Percentiles rank a stretch among this genome's conserved stretches.
phyloP scores from a whole-genome alignment of 1,284 basidiomycete species.

The Cystobasidiaceae sp. region DNA sequence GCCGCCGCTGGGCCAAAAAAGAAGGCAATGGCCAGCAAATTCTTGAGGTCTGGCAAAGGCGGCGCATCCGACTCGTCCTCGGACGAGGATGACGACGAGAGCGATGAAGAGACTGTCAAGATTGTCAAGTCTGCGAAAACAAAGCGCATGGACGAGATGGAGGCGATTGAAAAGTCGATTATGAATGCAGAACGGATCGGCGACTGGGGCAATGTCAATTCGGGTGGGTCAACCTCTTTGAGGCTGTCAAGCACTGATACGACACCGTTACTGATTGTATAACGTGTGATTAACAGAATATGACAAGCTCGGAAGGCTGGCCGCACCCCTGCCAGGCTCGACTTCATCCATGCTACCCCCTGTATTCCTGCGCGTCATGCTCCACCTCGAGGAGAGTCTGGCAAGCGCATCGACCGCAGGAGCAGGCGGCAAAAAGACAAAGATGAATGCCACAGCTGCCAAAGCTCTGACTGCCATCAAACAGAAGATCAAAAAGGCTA shows the following conservation, averaged over 20 bases:
- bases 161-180: conserved; percentile 78
- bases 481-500: conserved; percentile 88
- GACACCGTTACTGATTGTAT: too few relatives aligned
- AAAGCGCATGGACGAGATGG: conserved; percentile 82
- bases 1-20: conserved; percentile 50
- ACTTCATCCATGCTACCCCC: conserved; percentile 70
- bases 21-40: conserved; percentile 50
- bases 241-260: too few relatives aligned
- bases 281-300: too few relatives aligned
- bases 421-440: conserved; percentile 87
- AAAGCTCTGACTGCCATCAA: conserved; percentile 94
- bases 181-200: conserved; percentile 94
- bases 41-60: conserved; percentile 51
- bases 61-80: conserved; percentile 48
- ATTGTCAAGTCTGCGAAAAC: conserved; percentile 80
- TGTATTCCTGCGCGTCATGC: conserved; percentile 74
- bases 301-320: conserved; percentile 87
- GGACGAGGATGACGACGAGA: conserved; percentile 54
- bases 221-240: conserved; percentile 61
- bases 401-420: conserved; percentile 66
- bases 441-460: conserved; percentile 92
- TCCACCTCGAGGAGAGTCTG: conserved; percentile 70
- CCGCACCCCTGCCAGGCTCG: conserved; percentile 71
- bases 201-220: conserved; percentile 90
- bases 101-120: conserved; percentile 64